Conservation (phyloP, 2,329 filamentous ascomycete species). For the Plectosphaerella sp. region DNA sequence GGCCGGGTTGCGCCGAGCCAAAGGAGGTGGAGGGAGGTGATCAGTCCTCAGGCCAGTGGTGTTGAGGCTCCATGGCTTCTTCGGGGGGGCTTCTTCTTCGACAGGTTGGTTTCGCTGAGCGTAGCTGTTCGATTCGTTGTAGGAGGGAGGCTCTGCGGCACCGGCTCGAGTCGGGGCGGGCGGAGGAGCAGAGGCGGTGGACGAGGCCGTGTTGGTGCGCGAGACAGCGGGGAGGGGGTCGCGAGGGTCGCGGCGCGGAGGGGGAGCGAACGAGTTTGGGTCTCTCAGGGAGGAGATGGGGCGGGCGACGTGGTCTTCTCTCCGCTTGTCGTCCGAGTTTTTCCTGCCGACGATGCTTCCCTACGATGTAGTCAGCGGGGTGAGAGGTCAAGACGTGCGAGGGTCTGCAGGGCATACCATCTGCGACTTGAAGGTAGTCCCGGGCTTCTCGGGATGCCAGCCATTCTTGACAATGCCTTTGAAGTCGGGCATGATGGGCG, state of each 20-base stretch:
- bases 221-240: conserved; percentile 9
- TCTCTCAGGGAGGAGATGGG: conserved; percentile 72
- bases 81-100: conserved; percentile 39
- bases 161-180: conserved; percentile 8
- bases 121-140: conserved; percentile 11
- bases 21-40: conserved; percentile 66
- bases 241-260: conserved; percentile 56
- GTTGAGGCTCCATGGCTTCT: conserved; percentile 64
- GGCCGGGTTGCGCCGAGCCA: conserved; percentile 39
- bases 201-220: conserved; percentile 32
- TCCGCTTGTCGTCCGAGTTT: conserved; percentile 23
- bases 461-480: conserved; percentile 46
- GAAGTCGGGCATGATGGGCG: conserved; percentile 36
- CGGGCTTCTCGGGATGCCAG: conserved; percentile 46
- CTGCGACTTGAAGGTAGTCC: conserved; percentile 34
- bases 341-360: conserved; percentile 40
- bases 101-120: conserved; percentile 15
- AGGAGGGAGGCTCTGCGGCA: conserved; percentile 5
- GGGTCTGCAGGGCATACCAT: conserved; percentile 32
- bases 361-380: conserved; percentile 21
- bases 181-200: conserved; percentile 18
- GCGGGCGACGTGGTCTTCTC: conserved; percentile 36
- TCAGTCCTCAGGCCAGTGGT: conserved; percentile 67
- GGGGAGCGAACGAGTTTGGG: conserved; percentile 73
- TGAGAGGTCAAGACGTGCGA: background rate